phyloP scores from a whole-genome alignment of 1,284 basidiomycete genomes.

The Dichomitus squalens region DNA sequence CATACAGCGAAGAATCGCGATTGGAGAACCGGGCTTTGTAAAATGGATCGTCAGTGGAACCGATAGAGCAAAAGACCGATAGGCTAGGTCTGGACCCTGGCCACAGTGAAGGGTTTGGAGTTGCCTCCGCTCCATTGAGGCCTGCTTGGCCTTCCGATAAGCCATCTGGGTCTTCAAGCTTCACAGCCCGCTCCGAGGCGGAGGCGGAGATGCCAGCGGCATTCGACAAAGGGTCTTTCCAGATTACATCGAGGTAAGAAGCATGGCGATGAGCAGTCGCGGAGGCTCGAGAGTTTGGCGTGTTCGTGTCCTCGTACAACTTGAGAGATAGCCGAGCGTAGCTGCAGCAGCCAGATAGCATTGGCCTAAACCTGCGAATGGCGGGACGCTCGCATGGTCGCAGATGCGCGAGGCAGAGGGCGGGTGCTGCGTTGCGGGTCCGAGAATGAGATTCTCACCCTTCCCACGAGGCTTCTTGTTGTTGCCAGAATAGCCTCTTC shows the following conservation, averaged over 20 bases:
- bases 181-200: neutral
- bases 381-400: neutral
- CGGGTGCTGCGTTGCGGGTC: neutral
- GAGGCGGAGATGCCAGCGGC: neutral
- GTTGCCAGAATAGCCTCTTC: neutral
- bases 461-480: neutral
- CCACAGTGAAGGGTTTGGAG: constrained; percentile 6
- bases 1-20: neutral
- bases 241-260: neutral
- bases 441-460: neutral
- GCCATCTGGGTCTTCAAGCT: neutral
- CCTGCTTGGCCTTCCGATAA: neutral
- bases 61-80: neutral
- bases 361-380: constrained; percentile 6
- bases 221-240: neutral
- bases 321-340: neutral
- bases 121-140: neutral
- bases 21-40: constrained; percentile 3
- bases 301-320: neutral
- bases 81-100: constrained; percentile 3
- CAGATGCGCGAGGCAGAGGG: neutral
- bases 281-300: constrained; percentile 3
- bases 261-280: neutral
- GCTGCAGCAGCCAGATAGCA: neutral
- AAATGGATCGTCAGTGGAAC: constrained; percentile 5